Evolutionary conservation across 768 basidiomycete species (phyloP), one percentile per base, ranked within the genome.

Genomic region (Roridomyces roridus): DNA sequence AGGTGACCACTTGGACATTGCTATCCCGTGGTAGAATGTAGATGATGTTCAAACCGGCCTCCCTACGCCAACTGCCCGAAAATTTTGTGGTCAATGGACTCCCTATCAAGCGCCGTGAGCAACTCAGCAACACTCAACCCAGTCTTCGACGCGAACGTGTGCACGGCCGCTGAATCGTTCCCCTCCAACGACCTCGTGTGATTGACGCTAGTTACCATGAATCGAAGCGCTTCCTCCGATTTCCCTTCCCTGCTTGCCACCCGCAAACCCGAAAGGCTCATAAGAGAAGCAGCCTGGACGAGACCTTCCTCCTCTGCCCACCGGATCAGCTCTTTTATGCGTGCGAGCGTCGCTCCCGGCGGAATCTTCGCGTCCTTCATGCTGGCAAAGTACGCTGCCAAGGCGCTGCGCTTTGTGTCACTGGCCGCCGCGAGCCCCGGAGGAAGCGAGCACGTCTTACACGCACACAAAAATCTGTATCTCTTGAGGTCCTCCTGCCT

Each of bases 271-370:
- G 60, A 62, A 14, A 62, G 21, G 8, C 21, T 37, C 18, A 62
- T 43, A 20, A 58, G 42, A 10, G 46, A 54, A 29, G 48, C 47
- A 6, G 28, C 55, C 47, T 61, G 55, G 11, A 54, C 47, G 12
- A 61, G 60, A 23, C 56, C 55, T 21, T 62, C 60, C 39, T 49
- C 51, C 23, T 58, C 51, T 15, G 60, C 60, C 46, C 47, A 44
- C 17, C 6, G 6, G 1, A 58, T 41, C 24, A 62, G 12, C 47
- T 54, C 31, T 35, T 58, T 50, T 39, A 50, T 51, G 2, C 24
- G 37, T 18, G 18, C 43, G 12, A 54, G 43, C 24, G 42, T n/a
- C 29, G 43, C 55, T 1, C 41, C 47, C 9, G 28, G 6, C 3
- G 51, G 55, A 12, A 39, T 7, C 28, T 24, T 45, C 29, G 15